Evolutionary conservation across 1,284 basidiomycete genomes (phyloP), one percentile per base, ranked within the genome.

Genomic region (Tilletia caries): DNA sequence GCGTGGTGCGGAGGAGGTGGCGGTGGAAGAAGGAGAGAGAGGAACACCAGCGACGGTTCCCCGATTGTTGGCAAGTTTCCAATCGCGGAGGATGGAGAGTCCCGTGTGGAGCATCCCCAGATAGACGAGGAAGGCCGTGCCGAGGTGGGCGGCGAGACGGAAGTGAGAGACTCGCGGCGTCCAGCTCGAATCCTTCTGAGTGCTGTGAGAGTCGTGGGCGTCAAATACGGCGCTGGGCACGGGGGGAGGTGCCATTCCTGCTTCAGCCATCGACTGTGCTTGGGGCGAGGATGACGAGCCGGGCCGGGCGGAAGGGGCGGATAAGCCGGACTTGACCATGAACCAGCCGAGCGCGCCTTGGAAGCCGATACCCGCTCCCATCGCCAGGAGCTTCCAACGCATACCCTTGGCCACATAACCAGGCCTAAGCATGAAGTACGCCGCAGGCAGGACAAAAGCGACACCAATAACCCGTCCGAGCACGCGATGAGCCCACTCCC

Each of bases 401-500:
- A 92, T 86, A 1, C 70, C 73, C 29, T 18, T 29, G 0, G 64
- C 70, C 0, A 76, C 73, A 70, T 72, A 76, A 8, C 66, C 65
- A 0, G 67, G 67, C 5, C 69, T 41, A 0, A 67, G 65, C 5
- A 74, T 60, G 69, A 82, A 82, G 66, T 67, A 78, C 15, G 73
- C 70, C 25, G 81, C 77, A 18, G 81, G 81, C 1, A 83, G 62
- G 13, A 85, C 74, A 69, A 85, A 85, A 15, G 83, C 85, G 68
- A 87, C 77, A 66, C 96, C 96, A 73, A 98, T 91, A 71, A 95
- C 84, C 68, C 96, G 91, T 20, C 96, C 96, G 65, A 98, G 89
- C 67, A 97, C 86, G 52, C 96, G 91, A 84, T 99, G 96, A 1
- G 89, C 89, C 93, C 95, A 98, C 87, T 99, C 96, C 96, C 95